Evolutionary conservation across 2,329 filamentous ascomycete species (phyloP).

Genomic region (Colletotrichum graminicola): DNA sequence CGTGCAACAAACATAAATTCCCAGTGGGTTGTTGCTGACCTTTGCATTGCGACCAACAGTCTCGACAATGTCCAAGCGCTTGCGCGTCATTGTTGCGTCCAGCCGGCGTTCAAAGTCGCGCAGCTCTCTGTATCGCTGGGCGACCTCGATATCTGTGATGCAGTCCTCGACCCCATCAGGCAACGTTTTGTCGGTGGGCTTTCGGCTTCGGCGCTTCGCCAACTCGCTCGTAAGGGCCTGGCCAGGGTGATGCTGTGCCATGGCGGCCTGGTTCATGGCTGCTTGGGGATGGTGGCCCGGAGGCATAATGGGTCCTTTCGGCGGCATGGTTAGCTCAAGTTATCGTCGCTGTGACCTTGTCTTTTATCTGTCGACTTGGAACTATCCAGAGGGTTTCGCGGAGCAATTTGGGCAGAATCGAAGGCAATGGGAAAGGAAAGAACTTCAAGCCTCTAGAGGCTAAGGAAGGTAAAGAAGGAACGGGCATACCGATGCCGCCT

Average conservation of each 20-base stretch:
- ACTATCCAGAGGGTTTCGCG: not conserved
- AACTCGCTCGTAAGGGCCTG: constrained; percentile 59
- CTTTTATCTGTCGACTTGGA: not conserved
- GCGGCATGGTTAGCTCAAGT: constrained; percentile 26
- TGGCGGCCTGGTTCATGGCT: constrained; percentile 66
- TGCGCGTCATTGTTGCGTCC: constrained; percentile 94
- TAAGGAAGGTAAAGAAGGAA: constrained; percentile 30
- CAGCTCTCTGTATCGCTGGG: constrained; percentile 83
- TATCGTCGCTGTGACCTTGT: not conserved
- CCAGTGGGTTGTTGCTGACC: constrained; percentile 55
- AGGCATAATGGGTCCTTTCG: constrained; percentile 68
- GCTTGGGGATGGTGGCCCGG: constrained; percentile 64
- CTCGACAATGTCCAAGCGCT: constrained; percentile 91
- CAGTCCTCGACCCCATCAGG: constrained; percentile 89
- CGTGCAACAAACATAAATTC: not conserved
- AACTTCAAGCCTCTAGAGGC: constrained; percentile 7
- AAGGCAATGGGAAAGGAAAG: not conserved
- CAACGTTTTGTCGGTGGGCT: constrained; percentile 94
- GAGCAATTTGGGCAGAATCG: not conserved
- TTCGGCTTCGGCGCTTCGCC: constrained; percentile 82
- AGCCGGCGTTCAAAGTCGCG: constrained; percentile 88
- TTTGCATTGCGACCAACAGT: constrained; percentile 80
- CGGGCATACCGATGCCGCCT: constrained; percentile 64
- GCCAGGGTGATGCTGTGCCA: constrained; percentile 62
- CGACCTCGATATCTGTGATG: constrained; percentile 79